phyloP scores from a whole-genome alignment of 306 rosid genomes.

The Clitoria ternatea region DNA sequence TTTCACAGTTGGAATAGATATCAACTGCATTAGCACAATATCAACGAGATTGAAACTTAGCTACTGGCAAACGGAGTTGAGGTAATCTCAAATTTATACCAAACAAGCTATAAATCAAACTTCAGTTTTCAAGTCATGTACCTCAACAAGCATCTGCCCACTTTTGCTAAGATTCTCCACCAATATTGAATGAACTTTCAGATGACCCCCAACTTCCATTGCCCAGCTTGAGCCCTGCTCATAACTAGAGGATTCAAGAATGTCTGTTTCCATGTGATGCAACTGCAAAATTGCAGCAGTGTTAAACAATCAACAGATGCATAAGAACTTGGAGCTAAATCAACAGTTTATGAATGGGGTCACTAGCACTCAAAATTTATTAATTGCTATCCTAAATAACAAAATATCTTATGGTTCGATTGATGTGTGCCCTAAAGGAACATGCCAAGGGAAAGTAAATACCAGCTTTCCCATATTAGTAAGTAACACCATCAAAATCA shows the following conservation, averaged over 20 bases:
- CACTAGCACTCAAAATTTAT: neutral
- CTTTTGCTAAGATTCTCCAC: conserved; percentile 86
- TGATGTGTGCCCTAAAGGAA: neutral
- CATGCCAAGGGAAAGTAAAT: neutral
- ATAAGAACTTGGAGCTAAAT: neutral
- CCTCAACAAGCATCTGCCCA: conserved; percentile 98
- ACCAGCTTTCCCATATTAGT: neutral
- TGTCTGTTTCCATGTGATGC: conserved; percentile 54
- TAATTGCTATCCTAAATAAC: neutral
- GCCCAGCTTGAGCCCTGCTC: conserved; percentile 96
- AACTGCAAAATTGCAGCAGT: conserved; percentile 41
- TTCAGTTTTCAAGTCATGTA: conserved; percentile 20
- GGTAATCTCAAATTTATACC: too few relatives aligned
- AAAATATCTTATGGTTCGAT: neutral
- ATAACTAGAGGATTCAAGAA: conserved; percentile 50
- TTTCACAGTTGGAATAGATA: too few relatives aligned
- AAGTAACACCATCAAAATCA: neutral
- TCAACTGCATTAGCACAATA: too few relatives aligned
- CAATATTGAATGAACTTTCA: conserved; percentile 85
- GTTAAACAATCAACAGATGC: conserved; percentile 2
- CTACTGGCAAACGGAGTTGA: too few relatives aligned
- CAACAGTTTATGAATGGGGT: conserved; percentile 6
- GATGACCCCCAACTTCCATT: conserved; percentile 93
- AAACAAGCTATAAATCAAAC: neutral
- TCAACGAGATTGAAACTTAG: too few relatives aligned